Conservation (phyloP, 2,329 filamentous ascomycete species). For the Colletotrichum tanaceti region DNA sequence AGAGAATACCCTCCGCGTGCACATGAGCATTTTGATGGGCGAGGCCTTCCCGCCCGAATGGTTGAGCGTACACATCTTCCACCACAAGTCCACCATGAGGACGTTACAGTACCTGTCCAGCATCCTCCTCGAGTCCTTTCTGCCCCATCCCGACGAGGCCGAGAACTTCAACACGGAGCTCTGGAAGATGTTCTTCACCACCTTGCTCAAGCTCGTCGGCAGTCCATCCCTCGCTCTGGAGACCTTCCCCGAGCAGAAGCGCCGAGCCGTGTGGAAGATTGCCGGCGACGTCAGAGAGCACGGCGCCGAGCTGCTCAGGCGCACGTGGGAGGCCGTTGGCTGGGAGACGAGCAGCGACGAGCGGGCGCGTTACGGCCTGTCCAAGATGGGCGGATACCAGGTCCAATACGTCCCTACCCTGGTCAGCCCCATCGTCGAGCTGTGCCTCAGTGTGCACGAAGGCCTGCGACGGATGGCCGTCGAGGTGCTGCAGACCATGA, state of each 20-base stretch:
- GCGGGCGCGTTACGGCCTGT: conserved; percentile 78
- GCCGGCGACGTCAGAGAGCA: conserved; percentile 94
- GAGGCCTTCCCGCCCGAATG: conserved; percentile 90
- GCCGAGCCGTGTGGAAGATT: conserved; percentile 97
- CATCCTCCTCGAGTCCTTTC: conserved; percentile 83
- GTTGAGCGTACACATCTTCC: conserved; percentile 93
- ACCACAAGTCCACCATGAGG: conserved; percentile 89
- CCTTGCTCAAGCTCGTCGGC: conserved; percentile 87
- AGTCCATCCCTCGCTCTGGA: conserved; percentile 91
- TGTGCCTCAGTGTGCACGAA: conserved; percentile 95
- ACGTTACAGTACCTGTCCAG: conserved; percentile 84
- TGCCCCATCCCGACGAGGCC: conserved; percentile 90
- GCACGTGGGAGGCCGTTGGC: conserved; percentile 94
- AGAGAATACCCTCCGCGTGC: conserved; percentile 82
- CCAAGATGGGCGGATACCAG: conserved; percentile 94
- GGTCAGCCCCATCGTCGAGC: conserved; percentile 89
- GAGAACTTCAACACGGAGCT: conserved; percentile 92
- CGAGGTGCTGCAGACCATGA: conserved; percentile 96
- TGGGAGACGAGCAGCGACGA: conserved; percentile 93
- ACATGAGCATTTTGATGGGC: conserved; percentile 88
- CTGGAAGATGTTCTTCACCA: conserved; percentile 94
- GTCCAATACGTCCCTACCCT: conserved; percentile 96
- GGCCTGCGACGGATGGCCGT: conserved; percentile 90
- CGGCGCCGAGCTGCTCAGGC: conserved; percentile 85
- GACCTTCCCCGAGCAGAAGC: conserved; percentile 96